Conservation (phyloP, 78 protist genomes). For the Dictyostelium citrinum region DNA sequence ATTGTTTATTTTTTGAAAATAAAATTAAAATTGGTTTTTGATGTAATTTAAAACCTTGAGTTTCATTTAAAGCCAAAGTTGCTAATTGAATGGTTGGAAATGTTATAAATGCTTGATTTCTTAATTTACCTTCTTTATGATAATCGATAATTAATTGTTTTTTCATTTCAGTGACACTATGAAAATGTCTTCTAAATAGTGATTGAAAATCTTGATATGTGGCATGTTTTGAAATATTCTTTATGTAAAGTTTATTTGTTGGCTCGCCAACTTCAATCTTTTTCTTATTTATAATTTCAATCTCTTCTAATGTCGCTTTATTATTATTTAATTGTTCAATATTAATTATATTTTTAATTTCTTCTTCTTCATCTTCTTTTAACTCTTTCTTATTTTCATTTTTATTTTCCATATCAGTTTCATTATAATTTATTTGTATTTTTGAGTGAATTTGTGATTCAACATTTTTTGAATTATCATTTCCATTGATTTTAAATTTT, state of each 20-base stretch:
- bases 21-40: constrained; percentile 23
- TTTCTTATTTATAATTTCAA: background rate
- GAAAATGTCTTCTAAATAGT: constrained; percentile 4
- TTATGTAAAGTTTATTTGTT: constrained; percentile 14
- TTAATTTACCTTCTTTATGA: background rate
- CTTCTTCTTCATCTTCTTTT: background rate
- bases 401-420: too few species aligned
- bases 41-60: constrained; percentile 21
- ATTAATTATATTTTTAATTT: background rate
- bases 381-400: background rate
- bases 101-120: constrained; percentile 31
- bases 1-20: background rate
- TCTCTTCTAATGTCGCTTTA: background rate
- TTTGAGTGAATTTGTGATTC: too few species aligned
- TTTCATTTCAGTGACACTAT: background rate
- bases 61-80: background rate
- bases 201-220: background rate
- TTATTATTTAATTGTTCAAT: background rate
- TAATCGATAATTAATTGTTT: background rate
- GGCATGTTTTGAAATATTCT: constrained; percentile 17
- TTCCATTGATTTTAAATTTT: background rate
- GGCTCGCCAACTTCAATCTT: constrained; percentile 4
- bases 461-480: too few species aligned
- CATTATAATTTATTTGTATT: too few species aligned
- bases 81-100: constrained; percentile 12